Base-by-base conservation (phyloP, 768 basidiomycete genomes). In the Cystobasidium tubakii region DNA sequence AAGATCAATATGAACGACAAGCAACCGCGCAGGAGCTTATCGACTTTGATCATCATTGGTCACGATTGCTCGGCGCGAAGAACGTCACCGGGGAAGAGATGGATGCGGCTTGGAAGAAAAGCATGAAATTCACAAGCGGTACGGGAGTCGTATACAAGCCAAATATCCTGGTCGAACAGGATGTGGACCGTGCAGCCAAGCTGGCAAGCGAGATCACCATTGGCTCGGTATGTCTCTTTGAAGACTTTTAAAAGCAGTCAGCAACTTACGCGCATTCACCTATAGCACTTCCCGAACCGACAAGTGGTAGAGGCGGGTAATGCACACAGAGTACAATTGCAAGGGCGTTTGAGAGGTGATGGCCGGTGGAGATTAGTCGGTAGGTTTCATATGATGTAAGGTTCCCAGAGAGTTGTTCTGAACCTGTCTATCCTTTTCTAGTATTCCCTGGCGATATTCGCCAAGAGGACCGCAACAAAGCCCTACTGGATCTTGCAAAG, bases 1-100 rank as follows among this genome's bases (percentile, higher is more conserved):
- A n/a, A 46, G 55, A 44, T 21, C 46, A 89, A 81, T 73, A 81
- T 29, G 89, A 90, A 77, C 83, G 89, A 39, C 83, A 85, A 64
- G 72, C 77, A 17, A 53, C 63, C 63, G 89, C 89, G 0, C 84
- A 87, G 79, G 88, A 90, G 75, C 83, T 90, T 66, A 90, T 90
- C 73, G 77, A 84, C 62, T 90, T 89, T 77, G 89, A 90, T 79
- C 86, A 85, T 76, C 76, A 87, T 73, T 88, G 86, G 73, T 83
- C 87, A 9, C 82, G 83, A 6, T 81, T 89, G 25, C 88, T 88
- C 78, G 88, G 88, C 25, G 85, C 46, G 81, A 82, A 67, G 54
- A 86, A 85, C 3, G 81, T 81, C 53, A 79, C 1, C 15, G 42
- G 83, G 62, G 78, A 82, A 65, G 83, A 84, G 25, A 33, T 23